Conservation (phyloP, 2,329 filamentous ascomycete species). For the Thelonectria discophora region DNA sequence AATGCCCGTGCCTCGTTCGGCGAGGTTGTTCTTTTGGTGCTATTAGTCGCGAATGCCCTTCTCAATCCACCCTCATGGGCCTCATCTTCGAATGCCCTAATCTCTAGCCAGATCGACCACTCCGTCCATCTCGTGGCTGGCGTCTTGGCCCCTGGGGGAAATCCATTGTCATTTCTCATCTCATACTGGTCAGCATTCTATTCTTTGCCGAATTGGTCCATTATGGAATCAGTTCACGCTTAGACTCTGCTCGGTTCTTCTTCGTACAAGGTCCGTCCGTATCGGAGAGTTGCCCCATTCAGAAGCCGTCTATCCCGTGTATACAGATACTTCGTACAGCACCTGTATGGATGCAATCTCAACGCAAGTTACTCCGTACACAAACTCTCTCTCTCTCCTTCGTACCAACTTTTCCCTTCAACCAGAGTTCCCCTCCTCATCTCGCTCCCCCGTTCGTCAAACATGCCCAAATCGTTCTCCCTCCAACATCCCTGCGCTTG, state of each 20-base stretch:
- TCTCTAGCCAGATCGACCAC: not conserved
- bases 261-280: not conserved
- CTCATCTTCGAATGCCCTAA: no score
- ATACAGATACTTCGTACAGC: not conserved
- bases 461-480: conserved; percentile 15
- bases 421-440: not conserved
- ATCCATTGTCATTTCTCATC: not conserved
- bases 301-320: not conserved
- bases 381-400: not conserved
- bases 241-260: not conserved
- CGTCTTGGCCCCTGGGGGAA: not conserved
- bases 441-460: conserved; percentile 1
- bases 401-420: not conserved
- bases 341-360: not conserved
- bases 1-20: not conserved
- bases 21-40: not conserved
- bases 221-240: not conserved
- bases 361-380: not conserved
- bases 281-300: not conserved
- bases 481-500: conserved; percentile 10
- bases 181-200: not conserved
- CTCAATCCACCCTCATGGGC: no score
- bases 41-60: no score
- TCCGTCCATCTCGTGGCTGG: not conserved
- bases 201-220: not conserved